phyloP scores from a whole-genome alignment of 768 basidiomycete genomes.

The Termitomyces sp. region DNA sequence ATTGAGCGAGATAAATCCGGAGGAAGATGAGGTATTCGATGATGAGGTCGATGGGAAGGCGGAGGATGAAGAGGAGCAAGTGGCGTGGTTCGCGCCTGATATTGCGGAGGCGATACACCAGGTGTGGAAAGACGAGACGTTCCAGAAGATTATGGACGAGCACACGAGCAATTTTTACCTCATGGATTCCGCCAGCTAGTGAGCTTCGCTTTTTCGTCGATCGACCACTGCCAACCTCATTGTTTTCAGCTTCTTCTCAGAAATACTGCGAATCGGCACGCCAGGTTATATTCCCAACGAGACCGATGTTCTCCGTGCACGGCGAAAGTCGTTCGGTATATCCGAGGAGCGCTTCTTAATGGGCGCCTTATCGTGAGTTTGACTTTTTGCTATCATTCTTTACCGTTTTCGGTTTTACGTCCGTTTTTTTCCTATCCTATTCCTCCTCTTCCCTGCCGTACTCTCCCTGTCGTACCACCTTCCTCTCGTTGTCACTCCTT shows the following conservation, averaged over 20 bases:
- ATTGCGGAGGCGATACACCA: constrained; percentile 66
- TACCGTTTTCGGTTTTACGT: not conserved
- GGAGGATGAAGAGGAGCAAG: not conserved
- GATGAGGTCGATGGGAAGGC: not conserved
- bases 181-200: constrained; percentile 95
- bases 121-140: constrained; percentile 67
- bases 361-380: constrained; percentile 55
- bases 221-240: not conserved
- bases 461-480: not conserved
- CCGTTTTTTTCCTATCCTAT: not conserved
- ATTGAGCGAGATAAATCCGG: constrained; percentile 10
- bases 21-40: not conserved
- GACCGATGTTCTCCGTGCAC: constrained; percentile 78
- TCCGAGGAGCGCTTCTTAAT: constrained; percentile 78
- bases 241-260: constrained; percentile 70
- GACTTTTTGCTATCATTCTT: too few species aligned
- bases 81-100: constrained; percentile 45
- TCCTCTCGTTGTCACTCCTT: too few species aligned
- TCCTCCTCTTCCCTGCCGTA: not conserved
- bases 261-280: constrained; percentile 74
- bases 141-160: constrained; percentile 48
- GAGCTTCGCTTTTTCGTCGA: constrained; percentile 24
- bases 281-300: constrained; percentile 79
- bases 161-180: constrained; percentile 80
- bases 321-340: constrained; percentile 87